These are phyloP conservation scores for Voacanga thouarsii DNA, from an alignment of 257 asterid species.

Conservation along the genomic window DNA sequence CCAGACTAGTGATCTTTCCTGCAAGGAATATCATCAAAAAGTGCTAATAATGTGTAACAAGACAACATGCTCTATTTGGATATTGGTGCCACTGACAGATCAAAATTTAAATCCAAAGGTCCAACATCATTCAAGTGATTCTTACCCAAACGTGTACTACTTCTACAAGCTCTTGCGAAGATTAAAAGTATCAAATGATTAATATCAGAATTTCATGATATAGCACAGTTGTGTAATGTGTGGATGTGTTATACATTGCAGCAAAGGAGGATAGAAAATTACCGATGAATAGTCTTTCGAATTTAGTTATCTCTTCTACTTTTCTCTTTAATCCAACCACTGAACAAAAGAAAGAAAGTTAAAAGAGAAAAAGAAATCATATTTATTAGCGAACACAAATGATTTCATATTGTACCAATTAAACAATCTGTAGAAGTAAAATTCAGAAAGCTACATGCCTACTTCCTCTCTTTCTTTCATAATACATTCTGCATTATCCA, in stretches of 20 bases:
- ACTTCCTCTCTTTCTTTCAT: conserved; percentile 36
- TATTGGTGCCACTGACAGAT: background rate
- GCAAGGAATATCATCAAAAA: conserved; percentile 9
- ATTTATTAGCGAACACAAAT: background rate
- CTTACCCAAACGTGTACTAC: background rate
- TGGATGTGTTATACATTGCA: background rate
- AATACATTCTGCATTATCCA: conserved; percentile 25
- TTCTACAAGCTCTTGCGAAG: background rate
- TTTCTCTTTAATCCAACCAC: conserved; percentile 34
- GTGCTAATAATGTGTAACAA: background rate
- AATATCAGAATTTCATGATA: background rate
- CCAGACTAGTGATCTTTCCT: conserved; percentile 33
- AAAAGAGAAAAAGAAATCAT: background rate
- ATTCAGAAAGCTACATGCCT: conserved; percentile 34
- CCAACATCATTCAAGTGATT: background rate
- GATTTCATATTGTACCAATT: background rate
- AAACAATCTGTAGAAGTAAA: conserved; percentile 1
- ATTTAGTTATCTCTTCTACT: conserved; percentile 33
- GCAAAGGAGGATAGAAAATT: conserved; percentile 8
- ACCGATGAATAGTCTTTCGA: conserved; percentile 37
- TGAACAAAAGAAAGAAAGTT: conserved; percentile 16
- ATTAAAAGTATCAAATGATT: background rate
- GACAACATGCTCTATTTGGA: background rate
- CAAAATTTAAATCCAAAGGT: background rate
- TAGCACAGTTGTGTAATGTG: background rate